Conservation (phyloP, 2,329 filamentous ascomycete genomes). For the Botrytis galanthina region DNA sequence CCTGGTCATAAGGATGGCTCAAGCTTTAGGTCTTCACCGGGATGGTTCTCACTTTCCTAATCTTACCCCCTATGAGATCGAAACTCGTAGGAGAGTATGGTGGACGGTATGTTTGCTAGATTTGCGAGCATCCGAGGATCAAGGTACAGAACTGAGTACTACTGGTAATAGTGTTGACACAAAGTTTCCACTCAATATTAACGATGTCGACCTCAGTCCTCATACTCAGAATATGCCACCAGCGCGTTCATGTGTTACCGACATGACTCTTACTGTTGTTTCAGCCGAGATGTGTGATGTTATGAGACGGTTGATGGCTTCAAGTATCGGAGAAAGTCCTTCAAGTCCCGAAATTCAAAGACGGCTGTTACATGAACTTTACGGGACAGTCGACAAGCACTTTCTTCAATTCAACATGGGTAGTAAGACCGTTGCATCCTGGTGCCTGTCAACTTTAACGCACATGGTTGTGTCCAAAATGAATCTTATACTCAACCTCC, state of each 20-base stretch:
- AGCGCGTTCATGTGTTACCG: conserved; percentile 20
- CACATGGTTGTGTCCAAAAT: conserved; percentile 54
- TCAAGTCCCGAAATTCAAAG: conserved; percentile 45
- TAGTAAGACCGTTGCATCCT: conserved; percentile 39
- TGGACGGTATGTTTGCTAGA: conserved; percentile 50
- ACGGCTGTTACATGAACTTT: conserved; percentile 47
- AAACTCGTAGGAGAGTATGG: conserved; percentile 54
- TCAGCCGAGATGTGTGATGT: conserved; percentile 16
- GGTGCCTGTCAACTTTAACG: conserved; percentile 43
- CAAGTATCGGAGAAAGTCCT: conserved; percentile 36
- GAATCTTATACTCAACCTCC: conserved; percentile 54
- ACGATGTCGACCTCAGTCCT: conserved; percentile 45
- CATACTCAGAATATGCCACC: conserved; percentile 18
- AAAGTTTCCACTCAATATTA: conserved; percentile 50
- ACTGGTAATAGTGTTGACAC: conserved; percentile 47
- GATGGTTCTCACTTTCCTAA: conserved; percentile 41
- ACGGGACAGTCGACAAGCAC: conserved; percentile 43
- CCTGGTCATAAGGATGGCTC: conserved; percentile 52
- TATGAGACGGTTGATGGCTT: conserved; percentile 36
- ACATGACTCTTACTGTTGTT: conserved; percentile 25
- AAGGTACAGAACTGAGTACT: conserved; percentile 48
- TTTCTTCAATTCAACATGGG: conserved; percentile 45
- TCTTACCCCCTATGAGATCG: conserved; percentile 41
- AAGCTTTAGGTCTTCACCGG: conserved; percentile 45
- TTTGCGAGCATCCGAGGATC: conserved; percentile 49